Conservation (phyloP, 2,329 filamentous ascomycete species). For the Diaporthe australafricana region DNA sequence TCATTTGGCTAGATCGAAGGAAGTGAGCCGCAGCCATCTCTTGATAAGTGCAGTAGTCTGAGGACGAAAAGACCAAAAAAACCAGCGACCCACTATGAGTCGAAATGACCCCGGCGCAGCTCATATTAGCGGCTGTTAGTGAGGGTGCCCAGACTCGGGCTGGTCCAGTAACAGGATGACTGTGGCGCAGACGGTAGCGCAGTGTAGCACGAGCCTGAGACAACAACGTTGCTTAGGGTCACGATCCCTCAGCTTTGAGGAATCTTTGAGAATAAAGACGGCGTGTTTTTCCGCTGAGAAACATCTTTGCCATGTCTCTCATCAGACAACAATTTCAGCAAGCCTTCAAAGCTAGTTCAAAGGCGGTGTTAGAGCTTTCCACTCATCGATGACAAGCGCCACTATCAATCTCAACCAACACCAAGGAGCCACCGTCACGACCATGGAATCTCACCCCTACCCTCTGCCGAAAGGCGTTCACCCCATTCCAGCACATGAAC, state of each 20-base stretch:
- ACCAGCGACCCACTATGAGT: slow-evolving; percentile 31
- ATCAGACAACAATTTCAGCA: neutral
- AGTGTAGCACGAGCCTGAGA: neutral
- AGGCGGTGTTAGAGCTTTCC: neutral
- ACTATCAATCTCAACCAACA: neutral
- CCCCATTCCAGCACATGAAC: slow-evolving; percentile 50
- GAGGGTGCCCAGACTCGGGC: neutral
- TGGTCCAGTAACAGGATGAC: neutral
- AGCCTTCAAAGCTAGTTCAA: neutral
- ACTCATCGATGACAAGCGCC: slow-evolving; percentile 15
- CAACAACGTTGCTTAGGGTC: neutral
- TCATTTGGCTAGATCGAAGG: neutral
- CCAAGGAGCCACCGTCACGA: slow-evolving; percentile 7
- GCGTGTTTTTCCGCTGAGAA: neutral
- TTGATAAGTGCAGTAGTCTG: neutral
- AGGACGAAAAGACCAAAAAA: neutral
- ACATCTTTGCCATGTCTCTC: neutral
- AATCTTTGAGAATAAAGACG: slow-evolving; percentile 3
- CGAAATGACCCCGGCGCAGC: slow-evolving; percentile 27
- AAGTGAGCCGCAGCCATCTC: neutral
- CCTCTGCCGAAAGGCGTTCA: slow-evolving; percentile 54
- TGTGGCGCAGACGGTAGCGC: neutral
- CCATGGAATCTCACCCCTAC: slow-evolving; percentile 44
- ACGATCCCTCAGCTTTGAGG: neutral
- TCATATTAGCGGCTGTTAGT: neutral